Evolutionary conservation across 1,284 basidiomycete genomes (phyloP).

Genomic region (Quambalaria eucalypti): DNA sequence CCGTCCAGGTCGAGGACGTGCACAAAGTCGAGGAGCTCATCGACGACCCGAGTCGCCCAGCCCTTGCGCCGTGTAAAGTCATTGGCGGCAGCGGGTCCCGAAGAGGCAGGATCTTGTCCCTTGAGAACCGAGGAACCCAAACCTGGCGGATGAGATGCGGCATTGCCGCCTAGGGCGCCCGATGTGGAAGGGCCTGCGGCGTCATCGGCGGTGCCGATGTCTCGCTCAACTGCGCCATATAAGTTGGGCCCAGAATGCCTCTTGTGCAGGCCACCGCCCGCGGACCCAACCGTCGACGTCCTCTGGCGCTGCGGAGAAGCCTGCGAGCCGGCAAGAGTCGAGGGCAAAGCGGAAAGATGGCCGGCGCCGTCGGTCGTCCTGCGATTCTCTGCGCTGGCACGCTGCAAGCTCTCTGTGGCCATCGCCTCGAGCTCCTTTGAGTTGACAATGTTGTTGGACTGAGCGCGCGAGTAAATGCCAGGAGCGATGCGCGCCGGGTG

Average conservation of each 20-base stretch:
- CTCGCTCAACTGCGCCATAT: no score
- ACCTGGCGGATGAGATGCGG: constrained; percentile 27
- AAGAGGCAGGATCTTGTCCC: constrained; percentile 23
- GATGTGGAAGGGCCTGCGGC: constrained; percentile 16
- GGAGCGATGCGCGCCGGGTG: background rate
- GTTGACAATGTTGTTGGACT: constrained; percentile 1
- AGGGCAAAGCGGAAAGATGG: background rate
- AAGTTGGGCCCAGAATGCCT: no score
- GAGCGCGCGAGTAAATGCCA: background rate
- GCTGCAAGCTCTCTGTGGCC: background rate
- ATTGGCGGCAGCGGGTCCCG: constrained; percentile 22
- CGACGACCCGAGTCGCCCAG: constrained; percentile 33
- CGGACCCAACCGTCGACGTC: background rate
- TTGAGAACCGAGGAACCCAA: constrained; percentile 22
- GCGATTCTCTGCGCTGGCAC: background rate
- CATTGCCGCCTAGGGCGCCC: constrained; percentile 20
- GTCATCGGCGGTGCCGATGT: constrained; percentile 16
- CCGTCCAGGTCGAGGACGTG: constrained; percentile 34
- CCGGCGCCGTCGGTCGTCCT: background rate
- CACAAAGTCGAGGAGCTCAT: constrained; percentile 38
- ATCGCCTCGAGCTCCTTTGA: background rate
- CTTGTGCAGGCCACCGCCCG: constrained; percentile 6
- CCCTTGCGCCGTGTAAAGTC: constrained; percentile 41
- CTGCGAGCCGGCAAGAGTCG: background rate
- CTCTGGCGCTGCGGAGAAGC: background rate